phyloP scores from a whole-genome alignment of 2,329 filamentous ascomycete genomes.

The Fusarium pseudograminearum region DNA sequence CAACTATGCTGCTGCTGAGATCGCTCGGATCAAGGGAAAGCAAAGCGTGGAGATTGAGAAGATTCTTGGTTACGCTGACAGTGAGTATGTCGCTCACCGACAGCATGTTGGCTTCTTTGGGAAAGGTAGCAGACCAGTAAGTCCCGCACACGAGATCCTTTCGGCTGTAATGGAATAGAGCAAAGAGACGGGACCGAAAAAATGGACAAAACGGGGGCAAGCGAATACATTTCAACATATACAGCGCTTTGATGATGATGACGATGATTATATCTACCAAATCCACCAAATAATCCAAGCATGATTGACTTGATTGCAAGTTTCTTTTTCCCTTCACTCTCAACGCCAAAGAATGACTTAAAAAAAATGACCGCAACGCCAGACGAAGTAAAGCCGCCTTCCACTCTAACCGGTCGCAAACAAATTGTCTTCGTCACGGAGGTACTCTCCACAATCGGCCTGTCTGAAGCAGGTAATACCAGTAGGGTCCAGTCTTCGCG shows the following conservation, averaged over 20 bases:
- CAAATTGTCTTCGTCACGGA: conserved; percentile 81
- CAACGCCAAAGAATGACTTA: conserved; percentile 41
- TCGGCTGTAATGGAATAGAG: conserved; percentile 38
- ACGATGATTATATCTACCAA: conserved; percentile 38
- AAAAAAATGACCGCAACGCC: conserved; percentile 47
- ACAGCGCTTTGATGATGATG: conserved; percentile 36
- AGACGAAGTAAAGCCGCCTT: conserved; percentile 21
- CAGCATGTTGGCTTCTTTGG: conserved; percentile 86
- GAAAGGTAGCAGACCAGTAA: conserved; percentile 65
- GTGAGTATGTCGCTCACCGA: conserved; percentile 89
- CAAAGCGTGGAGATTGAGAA: conserved; percentile 84
- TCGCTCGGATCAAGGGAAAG: conserved; percentile 84
- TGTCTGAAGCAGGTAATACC: conserved; percentile 91
- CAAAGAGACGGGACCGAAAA: not conserved
- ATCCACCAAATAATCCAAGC: conserved; percentile 43
- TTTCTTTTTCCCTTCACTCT: conserved; percentile 34
- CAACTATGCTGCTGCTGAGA: conserved; percentile 91
- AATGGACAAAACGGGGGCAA: conserved; percentile 34
- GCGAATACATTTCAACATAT: conserved; percentile 41
- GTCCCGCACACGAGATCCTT: conserved; percentile 55
- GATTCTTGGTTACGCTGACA: conserved; percentile 90
- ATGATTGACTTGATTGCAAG: conserved; percentile 29
- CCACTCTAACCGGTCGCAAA: conserved; percentile 64
- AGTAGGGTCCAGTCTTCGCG: conserved; percentile 87
- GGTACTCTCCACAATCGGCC: conserved; percentile 93